A percentile compares a stretch with the other conserved stretches of the same genome.
These are phyloP conservation scores for Carex kokanica DNA, from an alignment of 176 grass and related monocot species.

Conservation along the genomic window DNA sequence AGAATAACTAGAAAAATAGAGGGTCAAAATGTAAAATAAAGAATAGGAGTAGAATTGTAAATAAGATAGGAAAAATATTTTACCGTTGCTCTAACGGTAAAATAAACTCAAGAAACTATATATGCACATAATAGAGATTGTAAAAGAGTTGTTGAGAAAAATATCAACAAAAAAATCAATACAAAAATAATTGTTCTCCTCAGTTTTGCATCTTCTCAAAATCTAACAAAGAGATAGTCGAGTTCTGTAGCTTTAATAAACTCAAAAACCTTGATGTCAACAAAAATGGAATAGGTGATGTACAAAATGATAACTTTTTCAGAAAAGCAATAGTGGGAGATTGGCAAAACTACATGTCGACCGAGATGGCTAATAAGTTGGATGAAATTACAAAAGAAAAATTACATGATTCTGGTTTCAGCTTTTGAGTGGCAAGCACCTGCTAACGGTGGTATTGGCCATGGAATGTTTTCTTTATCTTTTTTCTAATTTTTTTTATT, in stretches of 20 bases:
- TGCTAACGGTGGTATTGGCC: not conserved
- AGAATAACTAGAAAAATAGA: no score
- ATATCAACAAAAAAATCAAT: no score
- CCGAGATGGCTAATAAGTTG: not conserved
- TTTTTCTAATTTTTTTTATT: not conserved
- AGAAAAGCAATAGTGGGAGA: not conserved
- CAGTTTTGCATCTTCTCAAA: no score
- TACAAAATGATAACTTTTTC: not conserved
- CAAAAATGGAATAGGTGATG: not conserved
- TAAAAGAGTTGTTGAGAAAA: no score
- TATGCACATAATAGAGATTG: no score
- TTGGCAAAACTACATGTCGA: not conserved
- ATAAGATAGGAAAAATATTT: no score
- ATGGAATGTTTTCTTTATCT: not conserved
- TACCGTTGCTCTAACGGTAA: no score
- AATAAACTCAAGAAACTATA: no score
- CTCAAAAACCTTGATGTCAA: not conserved
- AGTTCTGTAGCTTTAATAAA: not conserved
- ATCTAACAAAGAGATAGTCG: not conserved
- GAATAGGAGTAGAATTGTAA: no score
- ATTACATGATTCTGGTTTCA: not conserved
- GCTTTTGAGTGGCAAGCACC: not conserved
- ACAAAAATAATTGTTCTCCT: no score
- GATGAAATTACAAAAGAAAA: not conserved
- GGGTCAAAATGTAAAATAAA: no score